Conservation (phyloP, 2,329 filamentous ascomycete species). For the Myriangium duriaei region DNA sequence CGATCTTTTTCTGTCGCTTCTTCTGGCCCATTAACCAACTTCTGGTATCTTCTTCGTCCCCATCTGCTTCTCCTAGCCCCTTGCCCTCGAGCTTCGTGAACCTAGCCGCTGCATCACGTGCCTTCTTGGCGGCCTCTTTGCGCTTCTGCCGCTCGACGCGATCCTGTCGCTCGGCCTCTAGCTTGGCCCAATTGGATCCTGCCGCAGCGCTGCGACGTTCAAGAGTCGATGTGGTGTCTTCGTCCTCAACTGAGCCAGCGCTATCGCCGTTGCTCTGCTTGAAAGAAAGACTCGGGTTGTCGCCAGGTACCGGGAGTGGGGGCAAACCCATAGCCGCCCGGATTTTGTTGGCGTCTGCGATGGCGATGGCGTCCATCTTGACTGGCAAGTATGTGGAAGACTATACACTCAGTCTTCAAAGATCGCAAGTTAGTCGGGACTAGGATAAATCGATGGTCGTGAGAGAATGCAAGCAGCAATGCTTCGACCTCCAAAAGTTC, state of each 20-base stretch:
- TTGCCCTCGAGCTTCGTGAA: slow-evolving; percentile 66
- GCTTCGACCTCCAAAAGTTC: slow-evolving; percentile 10
- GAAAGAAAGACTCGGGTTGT: slow-evolving; percentile 43
- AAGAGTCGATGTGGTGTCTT: slow-evolving; percentile 68
- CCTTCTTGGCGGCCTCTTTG: slow-evolving; percentile 73
- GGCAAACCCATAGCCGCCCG: slow-evolving; percentile 81
- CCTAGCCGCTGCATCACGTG: slow-evolving; percentile 70
- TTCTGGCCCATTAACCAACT: slow-evolving; percentile 82
- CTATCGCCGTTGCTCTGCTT: slow-evolving; percentile 38
- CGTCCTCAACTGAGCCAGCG: slow-evolving; percentile 34
- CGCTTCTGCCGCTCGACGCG: slow-evolving; percentile 70
- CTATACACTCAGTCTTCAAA: background rate
- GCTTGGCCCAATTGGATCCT: slow-evolving; percentile 61
- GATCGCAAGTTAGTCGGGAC: background rate
- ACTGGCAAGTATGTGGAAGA: slow-evolving; percentile 16
- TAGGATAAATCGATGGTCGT: background rate
- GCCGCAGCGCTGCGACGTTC: slow-evolving; percentile 64
- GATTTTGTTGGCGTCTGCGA: slow-evolving; percentile 90
- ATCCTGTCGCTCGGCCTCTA: slow-evolving; percentile 55
- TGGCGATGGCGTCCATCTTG: slow-evolving; percentile 44
- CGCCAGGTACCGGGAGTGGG: slow-evolving; percentile 72
- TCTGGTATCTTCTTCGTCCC: slow-evolving; percentile 60
- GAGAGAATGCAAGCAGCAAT: too few relatives aligned
- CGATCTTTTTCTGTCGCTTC: slow-evolving; percentile 87
- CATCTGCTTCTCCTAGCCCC: slow-evolving; percentile 64